A percentile compares a stretch with the other conserved stretches of the same genome.
Conservation (phyloP, 495 filamentous ascomycete species). For the Xylaria cubensis region DNA sequence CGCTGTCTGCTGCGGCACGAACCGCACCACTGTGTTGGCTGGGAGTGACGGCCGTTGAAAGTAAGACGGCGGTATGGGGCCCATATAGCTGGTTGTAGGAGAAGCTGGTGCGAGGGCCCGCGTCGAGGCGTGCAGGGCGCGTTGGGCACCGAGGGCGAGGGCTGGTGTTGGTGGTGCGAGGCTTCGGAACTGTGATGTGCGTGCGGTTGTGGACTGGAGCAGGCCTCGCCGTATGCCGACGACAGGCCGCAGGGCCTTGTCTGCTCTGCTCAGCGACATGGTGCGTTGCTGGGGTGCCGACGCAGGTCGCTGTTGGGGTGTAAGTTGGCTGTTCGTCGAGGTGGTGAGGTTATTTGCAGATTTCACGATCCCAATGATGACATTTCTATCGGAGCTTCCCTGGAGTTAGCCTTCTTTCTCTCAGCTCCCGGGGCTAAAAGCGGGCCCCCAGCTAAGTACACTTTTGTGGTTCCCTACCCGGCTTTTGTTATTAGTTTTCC, state of each 20-base stretch:
- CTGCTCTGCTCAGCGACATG: slow-evolving; percentile 30
- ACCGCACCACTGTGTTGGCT: slow-evolving; percentile 92
- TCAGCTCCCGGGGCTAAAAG: slow-evolving; percentile 3
- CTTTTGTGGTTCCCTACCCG: no score
- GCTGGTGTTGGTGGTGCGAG: slow-evolving; percentile 32
- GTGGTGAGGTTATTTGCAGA: not conserved
- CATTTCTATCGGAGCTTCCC: slow-evolving; percentile 1
- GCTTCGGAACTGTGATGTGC: not conserved
- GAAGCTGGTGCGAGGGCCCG: slow-evolving; percentile 28
- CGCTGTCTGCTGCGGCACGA: slow-evolving; percentile 98
- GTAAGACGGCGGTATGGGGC: slow-evolving; percentile 56
- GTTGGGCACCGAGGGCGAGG: slow-evolving; percentile 30
- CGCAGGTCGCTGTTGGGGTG: slow-evolving; percentile 10
- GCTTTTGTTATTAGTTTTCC: no score
- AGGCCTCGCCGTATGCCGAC: slow-evolving; percentile 24
- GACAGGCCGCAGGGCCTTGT: slow-evolving; percentile 20
- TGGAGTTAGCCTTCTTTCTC: slow-evolving; percentile 6
- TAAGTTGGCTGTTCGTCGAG: not conserved
- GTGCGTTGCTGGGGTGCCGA: slow-evolving; percentile 15
- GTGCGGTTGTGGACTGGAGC: not conserved
- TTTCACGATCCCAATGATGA: slow-evolving; percentile 11
- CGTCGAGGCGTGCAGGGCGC: slow-evolving; percentile 43
- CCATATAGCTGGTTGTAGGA: slow-evolving; percentile 28
- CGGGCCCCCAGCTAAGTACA: not conserved
- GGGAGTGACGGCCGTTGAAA: slow-evolving; percentile 70